A percentile compares a stretch with the other conserved stretches of the same genome.
phyloP scores from a whole-genome alignment of 805 yeast species.

The Kodamaea neixiangensis region DNA sequence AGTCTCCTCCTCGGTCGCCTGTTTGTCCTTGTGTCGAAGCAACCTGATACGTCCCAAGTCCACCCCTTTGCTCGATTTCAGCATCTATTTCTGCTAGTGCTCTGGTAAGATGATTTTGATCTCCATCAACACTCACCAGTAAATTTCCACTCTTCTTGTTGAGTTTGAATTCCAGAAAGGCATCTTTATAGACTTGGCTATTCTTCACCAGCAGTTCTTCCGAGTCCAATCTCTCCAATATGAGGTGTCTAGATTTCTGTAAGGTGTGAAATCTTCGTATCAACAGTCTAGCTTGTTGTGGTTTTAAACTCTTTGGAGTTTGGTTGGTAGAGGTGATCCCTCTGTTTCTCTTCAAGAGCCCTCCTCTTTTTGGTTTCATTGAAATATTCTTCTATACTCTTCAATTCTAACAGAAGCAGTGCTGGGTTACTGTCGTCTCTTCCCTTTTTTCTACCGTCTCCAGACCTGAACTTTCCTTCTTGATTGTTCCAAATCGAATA shows the following conservation, averaged over 20 bases:
- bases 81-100: slow-evolving; percentile 57
- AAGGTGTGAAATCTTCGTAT: slow-evolving; percentile 78
- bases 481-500: neutral
- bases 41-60: slow-evolving; percentile 73
- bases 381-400: too few species aligned
- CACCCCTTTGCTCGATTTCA: slow-evolving; percentile 69
- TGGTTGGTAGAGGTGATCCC: neutral
- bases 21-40: slow-evolving; percentile 89
- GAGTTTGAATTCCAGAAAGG: neutral
- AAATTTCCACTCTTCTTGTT: slow-evolving; percentile 7
- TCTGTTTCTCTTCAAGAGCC: slow-evolving; percentile 4
- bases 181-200: neutral
- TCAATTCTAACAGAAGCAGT: neutral
- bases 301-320: slow-evolving; percentile 48
- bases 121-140: slow-evolving; percentile 4
- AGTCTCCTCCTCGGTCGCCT: slow-evolving; percentile 82
- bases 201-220: slow-evolving; percentile 10
- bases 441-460: neutral
- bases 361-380: slow-evolving; percentile 2
- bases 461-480: neutral
- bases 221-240: slow-evolving; percentile 34
- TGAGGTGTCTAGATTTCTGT: slow-evolving; percentile 52
- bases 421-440: neutral
- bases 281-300: slow-evolving; percentile 67
- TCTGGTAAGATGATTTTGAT: neutral